Conservation (phyloP, 1,284 basidiomycete species). For the Cryptococcus depauperatus region DNA sequence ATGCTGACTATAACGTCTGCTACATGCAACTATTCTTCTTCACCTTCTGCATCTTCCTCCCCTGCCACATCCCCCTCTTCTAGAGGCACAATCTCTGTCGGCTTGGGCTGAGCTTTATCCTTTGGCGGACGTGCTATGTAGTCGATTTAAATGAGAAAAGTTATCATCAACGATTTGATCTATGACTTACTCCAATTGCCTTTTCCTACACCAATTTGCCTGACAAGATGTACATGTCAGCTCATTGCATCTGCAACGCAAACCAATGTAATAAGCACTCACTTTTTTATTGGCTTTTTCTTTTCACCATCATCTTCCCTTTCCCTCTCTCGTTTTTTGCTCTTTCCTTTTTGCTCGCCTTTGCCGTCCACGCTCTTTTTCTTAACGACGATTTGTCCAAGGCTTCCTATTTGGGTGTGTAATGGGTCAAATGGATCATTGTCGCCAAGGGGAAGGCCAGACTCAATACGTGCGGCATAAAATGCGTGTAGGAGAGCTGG, state of each 20-base stretch:
- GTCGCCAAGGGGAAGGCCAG: conserved; percentile 24
- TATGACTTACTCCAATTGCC: conserved; percentile 42
- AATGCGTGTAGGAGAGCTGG: conserved; percentile 68
- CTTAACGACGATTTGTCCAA: conserved; percentile 41
- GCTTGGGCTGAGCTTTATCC: conserved; percentile 20
- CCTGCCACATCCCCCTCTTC: conserved; percentile 1
- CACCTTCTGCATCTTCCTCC: conserved; percentile 15
- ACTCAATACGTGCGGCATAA: conserved; percentile 56
- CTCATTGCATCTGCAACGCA: not conserved
- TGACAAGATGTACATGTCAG: conserved; percentile 2
- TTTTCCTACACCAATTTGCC: conserved; percentile 32
- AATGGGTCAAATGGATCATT: conserved; percentile 36
- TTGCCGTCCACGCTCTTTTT: not conserved
- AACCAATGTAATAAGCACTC: conserved; percentile 9
- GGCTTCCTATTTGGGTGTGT: conserved; percentile 33
- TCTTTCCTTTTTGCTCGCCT: conserved; percentile 5
- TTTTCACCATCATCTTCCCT: conserved; percentile 8
- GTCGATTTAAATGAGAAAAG: not conserved
- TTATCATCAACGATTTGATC: conserved; percentile 5
- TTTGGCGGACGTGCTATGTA: conserved; percentile 38
- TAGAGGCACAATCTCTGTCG: not conserved
- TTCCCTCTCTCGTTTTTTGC: conserved; percentile 24
- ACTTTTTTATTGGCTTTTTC: conserved; percentile 20
- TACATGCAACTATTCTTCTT: conserved; percentile 8
- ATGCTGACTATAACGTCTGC: no score